A percentile compares a stretch with the other conserved stretches of the same genome.
Conservation (phyloP, 106 monocot genomes). For the Dioscorea zingiberensis region DNA sequence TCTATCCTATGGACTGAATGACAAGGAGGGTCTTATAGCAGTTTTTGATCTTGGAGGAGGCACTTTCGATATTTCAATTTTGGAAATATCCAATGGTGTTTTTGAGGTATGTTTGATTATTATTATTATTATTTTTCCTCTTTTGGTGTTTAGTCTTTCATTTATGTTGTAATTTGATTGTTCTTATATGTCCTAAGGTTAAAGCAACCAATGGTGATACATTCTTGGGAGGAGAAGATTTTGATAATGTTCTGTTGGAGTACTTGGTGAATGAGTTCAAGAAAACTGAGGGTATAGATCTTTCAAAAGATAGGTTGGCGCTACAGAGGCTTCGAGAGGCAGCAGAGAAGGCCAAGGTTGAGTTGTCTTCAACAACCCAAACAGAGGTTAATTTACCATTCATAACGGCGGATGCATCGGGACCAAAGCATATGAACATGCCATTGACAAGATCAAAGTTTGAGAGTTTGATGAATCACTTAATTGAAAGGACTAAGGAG, state of each 20-base stretch:
- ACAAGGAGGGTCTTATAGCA: constrained; percentile 62
- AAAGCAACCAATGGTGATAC: constrained; percentile 94
- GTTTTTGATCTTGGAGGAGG: constrained; percentile 77
- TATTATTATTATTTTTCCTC: neutral
- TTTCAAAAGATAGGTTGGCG: constrained; percentile 70
- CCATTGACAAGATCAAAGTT: constrained; percentile 84
- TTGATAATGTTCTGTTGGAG: constrained; percentile 75
- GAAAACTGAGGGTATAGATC: constrained; percentile 67
- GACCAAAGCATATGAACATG: constrained; percentile 80
- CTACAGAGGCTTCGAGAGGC: constrained; percentile 81
- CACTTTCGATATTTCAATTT: constrained; percentile 63
- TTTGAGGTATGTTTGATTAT: constrained; percentile 52
- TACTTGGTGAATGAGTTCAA: constrained; percentile 74
- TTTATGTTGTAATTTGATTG: neutral
- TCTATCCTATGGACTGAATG: constrained; percentile 67
- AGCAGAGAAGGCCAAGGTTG: constrained; percentile 87
- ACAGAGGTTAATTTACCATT: constrained; percentile 84
- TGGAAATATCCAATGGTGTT: constrained; percentile 89
- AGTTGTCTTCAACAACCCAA: constrained; percentile 82
- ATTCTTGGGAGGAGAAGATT: constrained; percentile 87
- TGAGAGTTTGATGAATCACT: constrained; percentile 52
- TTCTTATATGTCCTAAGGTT: constrained; percentile 34
- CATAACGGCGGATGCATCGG: constrained; percentile 77
- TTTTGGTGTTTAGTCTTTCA: neutral
- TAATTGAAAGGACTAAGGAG: constrained; percentile 68